Conservation (phyloP, 176 grass and related monocot genomes). For the Lolium rigidum region DNA sequence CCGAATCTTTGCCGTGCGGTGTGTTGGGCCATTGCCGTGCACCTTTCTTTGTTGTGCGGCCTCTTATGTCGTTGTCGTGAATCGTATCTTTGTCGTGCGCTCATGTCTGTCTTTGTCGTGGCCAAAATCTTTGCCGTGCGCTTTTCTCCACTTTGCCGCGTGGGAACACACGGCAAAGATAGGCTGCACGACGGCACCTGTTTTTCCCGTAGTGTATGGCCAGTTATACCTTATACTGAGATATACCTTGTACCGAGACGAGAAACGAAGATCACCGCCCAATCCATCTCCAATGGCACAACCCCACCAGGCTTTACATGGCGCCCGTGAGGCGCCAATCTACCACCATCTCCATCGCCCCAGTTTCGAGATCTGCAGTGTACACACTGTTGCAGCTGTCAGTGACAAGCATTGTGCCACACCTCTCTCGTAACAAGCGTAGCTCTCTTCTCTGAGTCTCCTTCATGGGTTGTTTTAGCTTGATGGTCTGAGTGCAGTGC, state of each 20-base stretch:
- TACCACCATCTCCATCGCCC: background rate
- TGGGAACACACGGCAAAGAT: too few species aligned
- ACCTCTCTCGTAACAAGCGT: background rate
- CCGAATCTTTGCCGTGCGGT: too few species aligned
- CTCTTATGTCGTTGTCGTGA: too few species aligned
- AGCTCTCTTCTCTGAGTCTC: background rate
- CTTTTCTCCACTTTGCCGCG: too few species aligned
- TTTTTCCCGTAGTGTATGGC: too few species aligned
- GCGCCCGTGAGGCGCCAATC: background rate
- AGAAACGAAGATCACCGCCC: background rate
- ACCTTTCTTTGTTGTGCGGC: too few species aligned
- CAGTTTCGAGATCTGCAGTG: background rate
- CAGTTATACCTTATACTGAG: background rate
- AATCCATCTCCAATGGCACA: background rate
- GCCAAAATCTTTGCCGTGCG: too few species aligned
- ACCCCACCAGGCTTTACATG: too few species aligned
- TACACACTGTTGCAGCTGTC: background rate
- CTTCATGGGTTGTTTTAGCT: background rate
- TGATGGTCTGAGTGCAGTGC: background rate
- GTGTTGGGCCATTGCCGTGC: too few species aligned
- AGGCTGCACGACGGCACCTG: too few species aligned
- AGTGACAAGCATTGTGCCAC: background rate
- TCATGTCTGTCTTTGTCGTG: too few species aligned
- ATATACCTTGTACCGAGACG: background rate
- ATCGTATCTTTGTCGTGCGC: too few species aligned